A percentile compares a stretch with the other conserved stretches of the same genome.
Conservation (phyloP, 2,329 filamentous ascomycete species). For the Aspergillus melleus region DNA sequence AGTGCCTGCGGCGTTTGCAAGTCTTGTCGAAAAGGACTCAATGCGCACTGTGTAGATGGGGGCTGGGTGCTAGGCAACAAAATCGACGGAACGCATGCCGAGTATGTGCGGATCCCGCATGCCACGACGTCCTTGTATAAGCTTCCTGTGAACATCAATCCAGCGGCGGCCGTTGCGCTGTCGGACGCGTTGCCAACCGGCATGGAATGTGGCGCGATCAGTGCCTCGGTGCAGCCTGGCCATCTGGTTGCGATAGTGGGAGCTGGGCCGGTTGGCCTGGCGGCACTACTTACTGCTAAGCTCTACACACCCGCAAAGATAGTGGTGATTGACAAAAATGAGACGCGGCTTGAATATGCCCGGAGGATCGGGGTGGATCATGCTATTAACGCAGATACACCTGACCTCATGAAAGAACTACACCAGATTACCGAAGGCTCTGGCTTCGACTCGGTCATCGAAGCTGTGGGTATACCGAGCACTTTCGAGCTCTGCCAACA, state of each 20-base stretch:
- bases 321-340: constrained; percentile 55
- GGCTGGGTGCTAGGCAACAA: constrained; percentile 58
- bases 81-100: constrained; percentile 58
- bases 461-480: constrained; percentile 56
- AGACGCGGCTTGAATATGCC: constrained; percentile 49
- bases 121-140: constrained; percentile 51
- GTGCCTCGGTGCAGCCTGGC: constrained; percentile 54
- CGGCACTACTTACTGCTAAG: constrained; percentile 54
- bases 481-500: constrained; percentile 57
- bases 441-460: constrained; percentile 59
- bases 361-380: constrained; percentile 51
- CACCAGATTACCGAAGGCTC: constrained; percentile 50
- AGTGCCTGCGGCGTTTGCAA: constrained; percentile 53
- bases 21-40: constrained; percentile 54
- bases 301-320: constrained; percentile 55
- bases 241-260: constrained; percentile 57
- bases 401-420: constrained; percentile 41
- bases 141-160: constrained; percentile 45
- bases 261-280: constrained; percentile 57
- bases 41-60: constrained; percentile 54
- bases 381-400: constrained; percentile 41
- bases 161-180: constrained; percentile 50
- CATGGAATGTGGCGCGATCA: constrained; percentile 55
- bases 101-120: constrained; percentile 55
- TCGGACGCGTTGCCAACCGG: constrained; percentile 60